Conservation (phyloP, 2,329 filamentous ascomycete species). For the Penicillium aurantiogriseum region DNA sequence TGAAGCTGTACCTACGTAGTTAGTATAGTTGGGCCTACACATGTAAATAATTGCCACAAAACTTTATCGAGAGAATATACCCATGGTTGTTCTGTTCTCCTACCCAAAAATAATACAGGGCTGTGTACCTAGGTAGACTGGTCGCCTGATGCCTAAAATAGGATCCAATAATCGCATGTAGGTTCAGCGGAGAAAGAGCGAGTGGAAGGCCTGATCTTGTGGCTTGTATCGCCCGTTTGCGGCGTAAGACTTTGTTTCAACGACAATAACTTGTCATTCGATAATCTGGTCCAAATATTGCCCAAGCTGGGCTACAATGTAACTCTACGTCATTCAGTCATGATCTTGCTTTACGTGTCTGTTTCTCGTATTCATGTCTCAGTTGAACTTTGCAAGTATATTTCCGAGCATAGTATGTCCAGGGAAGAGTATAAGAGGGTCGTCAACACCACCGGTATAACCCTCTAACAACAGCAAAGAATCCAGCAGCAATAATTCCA, state of each 20-base stretch:
- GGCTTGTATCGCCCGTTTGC: background rate
- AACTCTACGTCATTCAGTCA: conserved; percentile 5
- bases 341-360: background rate
- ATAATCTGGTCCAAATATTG: background rate
- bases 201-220: background rate
- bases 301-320: background rate
- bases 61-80: background rate
- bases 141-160: background rate
- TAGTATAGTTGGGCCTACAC: too few species aligned
- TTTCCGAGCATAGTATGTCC: background rate
- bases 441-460: background rate
- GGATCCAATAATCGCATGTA: background rate
- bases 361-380: conserved; percentile 3
- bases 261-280: background rate
- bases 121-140: background rate
- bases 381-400: background rate
- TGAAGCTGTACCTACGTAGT: background rate
- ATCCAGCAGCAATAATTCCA: background rate
- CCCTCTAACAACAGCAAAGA: background rate
- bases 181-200: background rate
- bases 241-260: background rate
- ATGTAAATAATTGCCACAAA: background rate
- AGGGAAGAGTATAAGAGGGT: conserved; percentile 1
- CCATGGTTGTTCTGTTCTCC: background rate
- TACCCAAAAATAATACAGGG: background rate